Base-by-base conservation (phyloP, 495 filamentous ascomycete genomes). In the Aspergillus coremiiformis region DNA sequence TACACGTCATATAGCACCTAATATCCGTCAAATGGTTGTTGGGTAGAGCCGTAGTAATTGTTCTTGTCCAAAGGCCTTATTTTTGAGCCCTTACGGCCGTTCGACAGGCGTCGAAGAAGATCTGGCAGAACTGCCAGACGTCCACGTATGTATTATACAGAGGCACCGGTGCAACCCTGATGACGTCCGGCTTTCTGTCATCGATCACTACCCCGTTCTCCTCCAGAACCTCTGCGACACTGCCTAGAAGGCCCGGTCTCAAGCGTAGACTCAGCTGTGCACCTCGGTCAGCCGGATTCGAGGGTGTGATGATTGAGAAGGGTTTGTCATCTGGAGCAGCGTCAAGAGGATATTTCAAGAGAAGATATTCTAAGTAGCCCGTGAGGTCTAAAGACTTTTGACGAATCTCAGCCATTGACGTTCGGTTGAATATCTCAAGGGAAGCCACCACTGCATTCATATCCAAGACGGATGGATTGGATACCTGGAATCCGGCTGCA, bases 101-200 rank as follows among this genome's bases (percentile, higher is more conserved):
- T 44, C 46, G 59, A 37, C 72, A 75, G 1, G 68, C 72, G 33
- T 66, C 30, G 17, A 65, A 42, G 52, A 75, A 75, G 32, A 74
- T 80, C 49, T 78, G 67, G 17, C 84, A 82, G 66, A 96, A 97
- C 9, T 74, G 62, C 70, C 83, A 88, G 15, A 89, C 86, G 59
- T 98, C 93, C 45, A 63, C 63, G 64, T 85, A 96, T 0, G 76
- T 82, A 67, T 96, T 96, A 66, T 95, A 98, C 47, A 97, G 61
- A 29, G 93, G 91, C 26, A 88, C 84, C 1, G 93, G 94, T 15
- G 92, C 90, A n/a, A 96, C 87, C 6, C 93, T 75, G 26, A 98
- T 79, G 22, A 98, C 94, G 66, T 96, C 83, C 19, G 93, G 93
- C 62, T 82, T 84, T 55, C 93, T 73, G 72, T 97, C 89, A 63